Conservation (phyloP, 306 rosid genomes). For the Adenanthera pavonina region DNA sequence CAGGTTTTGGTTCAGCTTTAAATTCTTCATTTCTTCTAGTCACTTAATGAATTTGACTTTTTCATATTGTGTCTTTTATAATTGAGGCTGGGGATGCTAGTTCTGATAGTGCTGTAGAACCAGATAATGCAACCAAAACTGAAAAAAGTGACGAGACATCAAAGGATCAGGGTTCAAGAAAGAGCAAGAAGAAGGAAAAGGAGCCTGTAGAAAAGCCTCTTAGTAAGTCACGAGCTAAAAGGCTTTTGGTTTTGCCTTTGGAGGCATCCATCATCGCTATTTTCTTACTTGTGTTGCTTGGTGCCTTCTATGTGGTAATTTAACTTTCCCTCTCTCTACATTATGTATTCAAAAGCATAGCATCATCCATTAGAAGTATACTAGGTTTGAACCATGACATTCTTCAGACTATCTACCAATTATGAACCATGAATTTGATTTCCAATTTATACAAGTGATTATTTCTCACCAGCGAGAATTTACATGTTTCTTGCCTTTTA, state of each 20-base stretch:
- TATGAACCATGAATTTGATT: constrained; percentile 1
- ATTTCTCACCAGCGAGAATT: constrained; percentile 20
- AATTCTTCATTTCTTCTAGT: constrained; percentile 30
- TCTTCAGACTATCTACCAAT: constrained; percentile 10
- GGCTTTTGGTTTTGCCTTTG: constrained; percentile 89
- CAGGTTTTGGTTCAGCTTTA: constrained; percentile 9
- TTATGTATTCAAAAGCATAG: constrained; percentile 31
- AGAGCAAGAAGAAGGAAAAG: constrained; percentile 83
- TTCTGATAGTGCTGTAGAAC: constrained; percentile 52
- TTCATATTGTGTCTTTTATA: constrained; percentile 37
- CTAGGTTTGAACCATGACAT: constrained; percentile 30
- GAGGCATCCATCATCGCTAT: constrained; percentile 80
- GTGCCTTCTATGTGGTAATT: constrained; percentile 98
- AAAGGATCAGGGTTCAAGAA: constrained; percentile 82
- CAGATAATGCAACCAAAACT: constrained; percentile 61
- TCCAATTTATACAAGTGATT: background rate
- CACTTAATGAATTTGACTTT: constrained; percentile 30
- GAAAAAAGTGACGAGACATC: constrained; percentile 67
- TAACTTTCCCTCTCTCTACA: constrained; percentile 15
- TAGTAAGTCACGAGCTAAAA: constrained; percentile 63
- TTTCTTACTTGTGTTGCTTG: constrained; percentile 81
- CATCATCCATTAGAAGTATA: constrained; percentile 26
- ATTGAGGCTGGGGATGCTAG: constrained; percentile 68
- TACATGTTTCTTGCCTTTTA: background rate
- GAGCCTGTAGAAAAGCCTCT: constrained; percentile 80